Percentiles rank a stretch among this genome's conserved stretches.
phyloP scores from a whole-genome alignment of 2,329 filamentous ascomycete species.

The Alternaria atra region DNA sequence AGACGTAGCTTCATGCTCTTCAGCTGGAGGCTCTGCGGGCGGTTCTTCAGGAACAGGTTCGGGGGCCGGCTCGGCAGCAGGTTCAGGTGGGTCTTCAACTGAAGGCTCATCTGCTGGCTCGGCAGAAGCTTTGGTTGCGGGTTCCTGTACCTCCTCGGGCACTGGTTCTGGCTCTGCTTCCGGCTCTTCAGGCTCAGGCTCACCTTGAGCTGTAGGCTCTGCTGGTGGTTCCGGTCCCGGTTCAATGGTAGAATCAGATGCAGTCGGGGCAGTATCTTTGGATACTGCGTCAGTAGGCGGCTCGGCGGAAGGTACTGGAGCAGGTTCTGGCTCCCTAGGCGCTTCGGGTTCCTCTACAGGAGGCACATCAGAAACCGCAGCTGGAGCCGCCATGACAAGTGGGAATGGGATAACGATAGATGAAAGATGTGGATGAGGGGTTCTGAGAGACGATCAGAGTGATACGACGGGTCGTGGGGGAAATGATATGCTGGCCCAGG shows the following conservation, averaged over 20 bases:
- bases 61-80: constrained; percentile 9
- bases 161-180: not conserved
- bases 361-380: not conserved
- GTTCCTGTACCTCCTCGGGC: not conserved
- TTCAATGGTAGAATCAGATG: not conserved
- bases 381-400: constrained; percentile 1
- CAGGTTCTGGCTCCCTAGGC: not conserved
- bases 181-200: constrained; percentile 7
- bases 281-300: not conserved
- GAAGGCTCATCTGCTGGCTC: not conserved
- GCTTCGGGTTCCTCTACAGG: not conserved
- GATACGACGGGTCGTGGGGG: not conserved
- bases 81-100: constrained; percentile 1
- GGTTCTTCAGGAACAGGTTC: constrained; percentile 12
- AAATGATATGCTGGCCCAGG: constrained; percentile 3
- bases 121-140: not conserved
- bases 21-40: constrained; percentile 7
- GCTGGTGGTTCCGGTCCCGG: not conserved
- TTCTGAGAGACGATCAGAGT: not conserved
- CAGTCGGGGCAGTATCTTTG: not conserved
- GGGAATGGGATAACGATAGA: constrained; percentile 1
- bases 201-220: not conserved
- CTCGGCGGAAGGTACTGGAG: not conserved
- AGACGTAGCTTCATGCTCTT: not conserved
- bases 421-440: not conserved